Conservation (phyloP, 164 flowering plant genomes). For the Kalanchoe fedtschenkoi region DNA sequence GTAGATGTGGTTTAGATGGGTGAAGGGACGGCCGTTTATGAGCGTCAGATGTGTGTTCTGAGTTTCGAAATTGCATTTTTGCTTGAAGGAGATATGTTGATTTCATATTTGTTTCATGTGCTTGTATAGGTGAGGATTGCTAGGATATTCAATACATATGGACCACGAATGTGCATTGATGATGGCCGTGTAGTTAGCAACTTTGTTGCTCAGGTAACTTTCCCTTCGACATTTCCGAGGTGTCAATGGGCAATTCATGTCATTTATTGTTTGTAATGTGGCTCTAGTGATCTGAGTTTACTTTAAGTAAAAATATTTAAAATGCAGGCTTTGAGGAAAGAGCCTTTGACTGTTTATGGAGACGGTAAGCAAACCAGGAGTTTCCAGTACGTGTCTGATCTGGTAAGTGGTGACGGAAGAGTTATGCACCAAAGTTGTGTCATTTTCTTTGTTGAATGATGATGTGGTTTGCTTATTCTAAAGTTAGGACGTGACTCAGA, state of each 20-base stretch:
- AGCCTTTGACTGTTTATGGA: slow-evolving; percentile 91
- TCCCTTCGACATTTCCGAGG: neutral
- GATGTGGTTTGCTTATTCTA: neutral
- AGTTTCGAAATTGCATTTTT: neutral
- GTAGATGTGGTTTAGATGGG: neutral
- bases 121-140: slow-evolving; percentile 82
- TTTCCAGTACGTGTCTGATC: slow-evolving; percentile 14
- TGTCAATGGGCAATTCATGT: neutral
- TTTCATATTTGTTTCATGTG: neutral
- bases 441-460: neutral
- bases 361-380: slow-evolving; percentile 98
- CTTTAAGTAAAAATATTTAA: neutral
- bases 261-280: neutral
- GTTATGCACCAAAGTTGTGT: neutral
- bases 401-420: neutral
- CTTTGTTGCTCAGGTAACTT: slow-evolving; percentile 86
- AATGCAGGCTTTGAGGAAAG: slow-evolving; percentile 84
- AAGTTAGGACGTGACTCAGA: too few species aligned
- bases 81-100: neutral
- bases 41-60: neutral
- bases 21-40: neutral
- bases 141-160: slow-evolving; percentile 89
- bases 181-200: slow-evolving; percentile 98
- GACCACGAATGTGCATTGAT: slow-evolving; percentile 94
- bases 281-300: neutral